Conservation (phyloP, 331 rosid species). For the Stylosanthes scabra region DNA sequence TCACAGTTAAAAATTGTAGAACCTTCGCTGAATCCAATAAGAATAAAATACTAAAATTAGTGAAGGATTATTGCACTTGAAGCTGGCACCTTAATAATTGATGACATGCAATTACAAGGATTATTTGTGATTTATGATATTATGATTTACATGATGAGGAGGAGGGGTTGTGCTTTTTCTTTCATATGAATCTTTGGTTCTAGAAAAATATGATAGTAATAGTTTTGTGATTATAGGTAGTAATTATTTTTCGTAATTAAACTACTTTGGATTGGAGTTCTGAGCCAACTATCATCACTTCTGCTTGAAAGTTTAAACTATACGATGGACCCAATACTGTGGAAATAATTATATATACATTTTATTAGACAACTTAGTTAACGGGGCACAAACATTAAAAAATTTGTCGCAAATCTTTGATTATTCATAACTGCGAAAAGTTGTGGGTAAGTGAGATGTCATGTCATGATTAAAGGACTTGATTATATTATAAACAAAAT, state of each 20-base stretch:
- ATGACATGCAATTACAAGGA: neutral
- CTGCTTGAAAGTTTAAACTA: neutral
- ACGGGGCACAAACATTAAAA: conserved; percentile 15
- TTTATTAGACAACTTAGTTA: neutral
- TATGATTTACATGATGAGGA: neutral
- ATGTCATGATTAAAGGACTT: conserved; percentile 21
- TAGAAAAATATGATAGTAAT: too few species aligned
- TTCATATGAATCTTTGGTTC: neutral
- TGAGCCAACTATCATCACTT: neutral
- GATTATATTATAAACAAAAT: neutral
- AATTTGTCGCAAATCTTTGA: conserved; percentile 12
- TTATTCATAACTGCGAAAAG: neutral
- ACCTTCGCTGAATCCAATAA: too few species aligned
- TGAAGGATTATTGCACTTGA: neutral
- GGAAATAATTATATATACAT: neutral
- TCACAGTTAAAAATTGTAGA: too few species aligned
- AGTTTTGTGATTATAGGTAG: too few species aligned
- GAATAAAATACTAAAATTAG: neutral
- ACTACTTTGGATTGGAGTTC: neutral
- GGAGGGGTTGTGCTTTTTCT: neutral
- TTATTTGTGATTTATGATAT: neutral
- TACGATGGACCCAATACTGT: neutral
- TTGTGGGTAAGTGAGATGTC: neutral
- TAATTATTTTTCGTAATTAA: too few species aligned
- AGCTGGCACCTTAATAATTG: neutral